These are phyloP conservation scores for Paralagenidium karlingii DNA, from an alignment of 352 stramenopile genomes.

Conservation along the genomic window DNA sequence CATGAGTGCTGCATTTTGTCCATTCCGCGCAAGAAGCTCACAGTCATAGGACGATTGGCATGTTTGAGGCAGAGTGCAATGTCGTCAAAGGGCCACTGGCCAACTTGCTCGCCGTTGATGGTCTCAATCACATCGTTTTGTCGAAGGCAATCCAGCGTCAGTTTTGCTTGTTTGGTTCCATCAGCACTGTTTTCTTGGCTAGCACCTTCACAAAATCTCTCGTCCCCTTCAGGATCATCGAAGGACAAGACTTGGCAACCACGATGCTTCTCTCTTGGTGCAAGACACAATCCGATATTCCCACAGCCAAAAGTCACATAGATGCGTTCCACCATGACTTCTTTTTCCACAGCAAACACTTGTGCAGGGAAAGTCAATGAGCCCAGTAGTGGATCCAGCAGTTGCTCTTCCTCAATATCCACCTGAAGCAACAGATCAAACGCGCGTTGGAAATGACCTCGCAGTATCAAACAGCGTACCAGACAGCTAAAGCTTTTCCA, in stretches of 20 bases:
- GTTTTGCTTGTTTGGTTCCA: not conserved
- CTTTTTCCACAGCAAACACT: conserved; percentile 13
- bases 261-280: conserved; percentile 4
- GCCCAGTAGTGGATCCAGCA: conserved; percentile 15
- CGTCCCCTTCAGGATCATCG: not conserved
- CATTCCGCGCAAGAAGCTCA: conserved; percentile 29
- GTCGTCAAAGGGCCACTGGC: conserved; percentile 15
- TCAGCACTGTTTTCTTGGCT: conserved; percentile 1
- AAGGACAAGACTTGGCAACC: conserved; percentile 17
- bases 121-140: conserved; percentile 24
- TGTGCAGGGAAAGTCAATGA: conserved; percentile 17
- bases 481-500: conserved; percentile 30
- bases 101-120: conserved; percentile 28
- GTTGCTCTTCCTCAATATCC: conserved; percentile 23
- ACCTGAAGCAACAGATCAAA: conserved; percentile 32
- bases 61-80: conserved; percentile 22
- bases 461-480: conserved; percentile 19
- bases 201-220: no score
- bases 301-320: conserved; percentile 32
- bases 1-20: conserved; percentile 9
- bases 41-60: conserved; percentile 22
- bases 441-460: conserved; percentile 27
- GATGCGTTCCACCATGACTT: conserved; percentile 25
- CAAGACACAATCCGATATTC: conserved; percentile 23
- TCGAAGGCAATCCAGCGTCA: not conserved